These are phyloP conservation scores for Chaetomium globosum DNA, from an alignment of 2,329 filamentous ascomycete species.

Conservation along the genomic window DNA sequence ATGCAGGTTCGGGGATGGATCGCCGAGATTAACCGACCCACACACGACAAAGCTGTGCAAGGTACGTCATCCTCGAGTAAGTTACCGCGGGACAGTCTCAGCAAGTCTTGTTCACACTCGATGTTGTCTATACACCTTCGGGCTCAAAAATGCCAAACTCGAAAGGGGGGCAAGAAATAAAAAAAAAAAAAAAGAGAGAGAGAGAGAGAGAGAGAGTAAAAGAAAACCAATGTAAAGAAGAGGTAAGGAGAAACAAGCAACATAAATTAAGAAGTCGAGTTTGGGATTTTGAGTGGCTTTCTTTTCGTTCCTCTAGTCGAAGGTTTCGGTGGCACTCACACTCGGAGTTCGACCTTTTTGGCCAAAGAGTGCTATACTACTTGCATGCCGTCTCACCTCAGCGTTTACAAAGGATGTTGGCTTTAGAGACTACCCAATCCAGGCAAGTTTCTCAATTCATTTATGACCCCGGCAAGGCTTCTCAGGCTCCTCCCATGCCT, in stretches of 20 bases:
- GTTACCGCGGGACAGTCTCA: not conserved
- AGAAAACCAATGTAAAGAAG: too few relatives aligned
- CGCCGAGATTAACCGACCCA: constrained; percentile 27
- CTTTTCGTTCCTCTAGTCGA: too few relatives aligned
- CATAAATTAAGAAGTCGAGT: too few relatives aligned
- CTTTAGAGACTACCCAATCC: not conserved
- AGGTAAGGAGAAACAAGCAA: too few relatives aligned
- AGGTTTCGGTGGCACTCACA: too few relatives aligned
- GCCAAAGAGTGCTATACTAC: too few relatives aligned
- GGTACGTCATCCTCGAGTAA: not conserved
- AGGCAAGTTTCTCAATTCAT: not conserved
- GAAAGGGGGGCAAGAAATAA: too few relatives aligned
- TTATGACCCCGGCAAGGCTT: not conserved
- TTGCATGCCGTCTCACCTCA: not conserved
- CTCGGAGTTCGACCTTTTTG: too few relatives aligned
- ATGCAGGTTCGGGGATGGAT: constrained; percentile 13
- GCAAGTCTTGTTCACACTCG: not conserved
- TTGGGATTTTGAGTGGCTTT: too few relatives aligned
- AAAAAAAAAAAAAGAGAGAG: too few relatives aligned
- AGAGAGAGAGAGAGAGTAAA: too few relatives aligned
- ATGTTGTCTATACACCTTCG: not conserved
- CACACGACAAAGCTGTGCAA: not conserved
- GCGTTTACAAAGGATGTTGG: not conserved
- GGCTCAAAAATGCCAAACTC: too few relatives aligned
- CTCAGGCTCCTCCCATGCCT: not conserved